Base-by-base conservation (phyloP, 2,329 filamentous ascomycete genomes). In the Parastagonospora avenae region DNA sequence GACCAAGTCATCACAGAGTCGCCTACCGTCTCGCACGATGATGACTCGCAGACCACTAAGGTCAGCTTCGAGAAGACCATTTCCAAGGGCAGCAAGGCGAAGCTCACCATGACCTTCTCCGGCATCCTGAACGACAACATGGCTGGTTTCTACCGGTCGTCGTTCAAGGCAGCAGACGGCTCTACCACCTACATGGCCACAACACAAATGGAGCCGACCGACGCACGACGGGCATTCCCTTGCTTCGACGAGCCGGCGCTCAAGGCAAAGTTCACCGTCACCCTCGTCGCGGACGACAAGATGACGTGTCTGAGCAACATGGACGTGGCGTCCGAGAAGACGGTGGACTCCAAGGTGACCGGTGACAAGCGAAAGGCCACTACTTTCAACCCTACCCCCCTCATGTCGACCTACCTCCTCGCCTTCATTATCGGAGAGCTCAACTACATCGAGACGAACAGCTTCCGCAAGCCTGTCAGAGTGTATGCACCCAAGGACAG, bases 81-180 rank as follows among this genome's bases (percentile, higher is more conserved):
- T 54, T 75, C 85, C 16, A 88, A 89, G 56, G 91, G 90, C 19
- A 82, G 84, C 67, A 92, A 92, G 79, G 90, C 89, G 15, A 86
- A 87, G 76, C 77, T 95, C 55, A 86, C 87, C 68, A 85, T 92
- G 66, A 87, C 83, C 62, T 96, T 95, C 76, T 87, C 84, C 8
- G 92, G 92, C 35, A 82, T 81, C 37, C 79, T 96, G 67, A 96
- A 96, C 74, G 90, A 96, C 73, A 93, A 94, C 77, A 96, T 97
- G 91, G 92, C 92, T 42, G 93, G 93, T 41, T 97, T 97, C 83
- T 97, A 97, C 78, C 86, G 93, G 51, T 96, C 92, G 1, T 95
- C 91, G 6, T 97, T 93, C 81, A 95, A 94, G 80, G 87, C 85
- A 54, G 77, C 84, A 42, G 86, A 94, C 67, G 93, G 93, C 33